Conservation (phyloP, 257 asterid species). For the Przewalskia tangutica region DNA sequence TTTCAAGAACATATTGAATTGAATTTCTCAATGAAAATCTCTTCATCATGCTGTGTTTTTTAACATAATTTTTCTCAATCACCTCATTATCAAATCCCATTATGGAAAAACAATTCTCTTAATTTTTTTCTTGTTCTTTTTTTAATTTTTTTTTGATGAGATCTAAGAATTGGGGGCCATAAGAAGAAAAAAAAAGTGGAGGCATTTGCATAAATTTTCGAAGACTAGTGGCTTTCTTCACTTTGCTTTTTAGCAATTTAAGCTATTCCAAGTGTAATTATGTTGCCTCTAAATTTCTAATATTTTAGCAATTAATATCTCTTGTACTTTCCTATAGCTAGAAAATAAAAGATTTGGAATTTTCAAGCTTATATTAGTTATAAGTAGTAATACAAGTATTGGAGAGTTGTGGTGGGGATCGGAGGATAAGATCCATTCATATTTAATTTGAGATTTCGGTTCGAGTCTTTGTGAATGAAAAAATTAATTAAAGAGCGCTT, state of each 20-base stretch:
- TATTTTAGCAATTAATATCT: background rate
- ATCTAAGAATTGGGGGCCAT: background rate
- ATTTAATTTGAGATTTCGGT: background rate
- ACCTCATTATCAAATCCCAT: background rate
- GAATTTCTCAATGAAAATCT: background rate
- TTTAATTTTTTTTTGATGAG: background rate
- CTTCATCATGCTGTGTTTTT: background rate
- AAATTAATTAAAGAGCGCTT: background rate
- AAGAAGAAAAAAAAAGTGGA: conserved; percentile 2
- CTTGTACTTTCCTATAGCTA: background rate
- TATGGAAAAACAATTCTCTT: background rate
- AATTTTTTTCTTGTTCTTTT: background rate
- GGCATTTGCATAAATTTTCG: conserved; percentile 1
- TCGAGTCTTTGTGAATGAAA: background rate
- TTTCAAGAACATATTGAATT: conserved; percentile 30
- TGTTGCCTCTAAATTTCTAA: background rate
- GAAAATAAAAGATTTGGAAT: background rate
- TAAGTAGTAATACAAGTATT: background rate
- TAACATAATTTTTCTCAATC: background rate
- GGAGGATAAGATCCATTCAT: background rate
- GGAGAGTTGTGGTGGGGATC: background rate
- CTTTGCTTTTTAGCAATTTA: conserved; percentile 2
- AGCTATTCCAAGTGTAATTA: conserved; percentile 4
- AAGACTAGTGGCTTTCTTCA: conserved; percentile 1
- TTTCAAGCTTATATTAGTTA: background rate